Base-by-base conservation (phyloP, 2,329 filamentous ascomycete genomes). In the Hypomyces rosellus region DNA sequence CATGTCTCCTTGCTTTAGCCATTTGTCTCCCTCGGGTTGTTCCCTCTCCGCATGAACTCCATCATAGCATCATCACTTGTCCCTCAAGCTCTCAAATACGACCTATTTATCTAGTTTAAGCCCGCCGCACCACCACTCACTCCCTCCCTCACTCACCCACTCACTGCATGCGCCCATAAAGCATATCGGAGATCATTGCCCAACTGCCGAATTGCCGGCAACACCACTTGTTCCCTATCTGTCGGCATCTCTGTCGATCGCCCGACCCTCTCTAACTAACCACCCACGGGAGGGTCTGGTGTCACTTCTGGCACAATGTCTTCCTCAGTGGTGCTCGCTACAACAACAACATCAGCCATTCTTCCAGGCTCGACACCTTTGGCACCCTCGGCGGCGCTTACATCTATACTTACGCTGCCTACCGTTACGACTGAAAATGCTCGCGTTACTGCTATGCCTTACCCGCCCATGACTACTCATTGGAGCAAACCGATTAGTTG, bases 401-500 rank as follows among this genome's bases (percentile, higher is more conserved):
- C 34, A n/a, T 42, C 48, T 18, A 55, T 61, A n/a, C 47, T 54
- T 14, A 52, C 53, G 5, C 47, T 52, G 7, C 34, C 37, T 18
- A 15, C 38, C 9, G 13, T 41, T 33, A 39, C 48, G 18, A 37
- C 52, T 33, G 48, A 53, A 34, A 48, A 48, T 16, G 47, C 57
- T 25, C 51, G 60, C 37, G 53, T 53, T 15, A 44, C 52, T 11
- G 54, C 51, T 25, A 54, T 55, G 25, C 55, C 56, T 14, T 62
- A 65, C 22, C 67, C 69, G 15, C 65, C 68, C 20, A 65, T 71
- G 62, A 70, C 66, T 30, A 69, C 67, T 14, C 61, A 59, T 41
- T 72, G 69, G 69, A 65, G 54, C 30, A 64, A 53, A 6, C 69
- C 69, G 11, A 49, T 53, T 37, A 64, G 58, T 47, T 72, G 69